Conservation (phyloP, 768 basidiomycete species). For the Hypsizygus marmoreus region DNA sequence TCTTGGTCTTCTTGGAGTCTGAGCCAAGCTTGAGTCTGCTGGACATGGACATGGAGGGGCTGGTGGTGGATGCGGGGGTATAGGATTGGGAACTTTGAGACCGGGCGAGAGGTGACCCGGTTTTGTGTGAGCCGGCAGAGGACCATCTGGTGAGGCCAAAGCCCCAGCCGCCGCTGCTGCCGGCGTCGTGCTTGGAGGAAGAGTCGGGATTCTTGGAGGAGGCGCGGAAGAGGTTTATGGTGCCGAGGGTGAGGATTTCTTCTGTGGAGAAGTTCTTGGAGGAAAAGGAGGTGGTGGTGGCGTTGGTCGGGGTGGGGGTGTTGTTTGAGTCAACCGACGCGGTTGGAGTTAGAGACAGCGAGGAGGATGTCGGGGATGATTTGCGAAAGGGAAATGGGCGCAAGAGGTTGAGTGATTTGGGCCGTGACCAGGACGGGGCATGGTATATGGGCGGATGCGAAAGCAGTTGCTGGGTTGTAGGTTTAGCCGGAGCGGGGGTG, state of each 20-base stretch:
- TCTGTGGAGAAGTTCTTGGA: conserved; percentile 29
- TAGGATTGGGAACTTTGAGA: conserved; percentile 36
- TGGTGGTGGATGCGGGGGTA: too few species aligned
- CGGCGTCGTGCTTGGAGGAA: conserved; percentile 4
- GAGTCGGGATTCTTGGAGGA: conserved; percentile 28
- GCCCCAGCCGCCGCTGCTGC: conserved; percentile 9
- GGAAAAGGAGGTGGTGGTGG: conserved; percentile 15
- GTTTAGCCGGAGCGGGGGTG: conserved; percentile 20
- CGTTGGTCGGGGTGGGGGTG: conserved; percentile 15
- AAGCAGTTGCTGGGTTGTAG: conserved; percentile 28
- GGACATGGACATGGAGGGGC: conserved; percentile 14
- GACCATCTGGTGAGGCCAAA: conserved; percentile 29
- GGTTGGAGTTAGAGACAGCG: conserved; percentile 39
- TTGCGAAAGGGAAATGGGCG: conserved; percentile 21
- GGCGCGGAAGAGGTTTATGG: conserved; percentile 41
- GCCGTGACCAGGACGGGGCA: conserved; percentile 28
- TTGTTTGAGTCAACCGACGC: conserved; percentile 34
- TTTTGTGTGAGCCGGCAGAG: conserved; percentile 19
- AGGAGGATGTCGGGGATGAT: conserved; percentile 27
- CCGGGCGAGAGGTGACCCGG: conserved; percentile 32
- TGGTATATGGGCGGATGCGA: conserved; percentile 18
- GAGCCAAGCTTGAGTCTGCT: conserved; percentile 16
- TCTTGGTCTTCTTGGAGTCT: conserved; percentile 5
- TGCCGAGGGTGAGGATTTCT: conserved; percentile 39
- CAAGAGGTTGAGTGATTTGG: conserved; percentile 20